phyloP scores from a whole-genome alignment of 2,329 filamentous ascomycete species.

The Penicillium rolfsii region DNA sequence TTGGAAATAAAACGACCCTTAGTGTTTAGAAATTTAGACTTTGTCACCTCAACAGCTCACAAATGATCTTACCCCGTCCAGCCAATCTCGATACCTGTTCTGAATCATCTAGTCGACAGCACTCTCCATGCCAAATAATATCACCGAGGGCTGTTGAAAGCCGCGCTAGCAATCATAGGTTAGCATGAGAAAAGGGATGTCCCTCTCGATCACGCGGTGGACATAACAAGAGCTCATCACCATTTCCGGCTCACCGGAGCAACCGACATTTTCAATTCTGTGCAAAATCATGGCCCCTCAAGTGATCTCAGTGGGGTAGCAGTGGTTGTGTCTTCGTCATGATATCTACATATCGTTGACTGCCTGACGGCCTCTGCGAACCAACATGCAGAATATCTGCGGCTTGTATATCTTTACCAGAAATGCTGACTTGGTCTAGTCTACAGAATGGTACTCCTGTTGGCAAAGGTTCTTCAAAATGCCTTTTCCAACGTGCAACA shows the following conservation, averaged over 20 bases:
- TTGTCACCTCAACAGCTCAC: neutral
- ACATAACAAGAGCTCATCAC: slow-evolving; percentile 20
- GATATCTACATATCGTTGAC: slow-evolving; percentile 45
- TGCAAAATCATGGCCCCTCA: slow-evolving; percentile 42
- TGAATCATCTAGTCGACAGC: slow-evolving; percentile 12
- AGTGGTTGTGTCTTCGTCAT: slow-evolving; percentile 46
- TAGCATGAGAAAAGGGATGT: slow-evolving; percentile 42
- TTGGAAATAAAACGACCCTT: neutral
- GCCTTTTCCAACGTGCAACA: slow-evolving; percentile 17
- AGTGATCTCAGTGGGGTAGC: slow-evolving; percentile 46
- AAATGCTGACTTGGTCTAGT: slow-evolving; percentile 43
- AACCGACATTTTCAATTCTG: slow-evolving; percentile 41
- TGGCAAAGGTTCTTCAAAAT: slow-evolving; percentile 37
- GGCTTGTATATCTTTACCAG: slow-evolving; percentile 38
- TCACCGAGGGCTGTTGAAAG: slow-evolving; percentile 37
- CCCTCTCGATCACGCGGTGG: neutral
- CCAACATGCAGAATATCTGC: slow-evolving; percentile 41
- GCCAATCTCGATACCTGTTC: slow-evolving; percentile 11
- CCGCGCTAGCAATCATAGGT: slow-evolving; percentile 39
- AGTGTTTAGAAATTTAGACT: neutral
- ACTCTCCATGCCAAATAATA: slow-evolving; percentile 32
- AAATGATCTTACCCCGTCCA: slow-evolving; percentile 11
- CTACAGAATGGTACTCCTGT: slow-evolving; percentile 41
- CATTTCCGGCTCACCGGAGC: slow-evolving; percentile 43
- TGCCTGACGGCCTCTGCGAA: slow-evolving; percentile 38